Evolutionary conservation across 106 monocot species (phyloP), one percentile per base, ranked within the genome.

Genomic region (Posidonia australis): DNA sequence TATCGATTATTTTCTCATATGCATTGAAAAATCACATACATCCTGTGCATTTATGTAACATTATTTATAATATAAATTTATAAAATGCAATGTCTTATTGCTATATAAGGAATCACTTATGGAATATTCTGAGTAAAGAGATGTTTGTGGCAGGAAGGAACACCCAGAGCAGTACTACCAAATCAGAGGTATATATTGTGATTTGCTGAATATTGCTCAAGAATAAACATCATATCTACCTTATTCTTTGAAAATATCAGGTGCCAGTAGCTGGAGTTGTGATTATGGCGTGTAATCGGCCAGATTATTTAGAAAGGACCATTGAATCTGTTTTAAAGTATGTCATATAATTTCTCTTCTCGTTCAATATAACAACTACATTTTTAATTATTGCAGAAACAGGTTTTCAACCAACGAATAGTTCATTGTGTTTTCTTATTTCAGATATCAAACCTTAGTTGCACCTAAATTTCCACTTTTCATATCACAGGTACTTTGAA

Each of bases 271-370:
- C 96, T 67, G 96, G 90, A 77, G 87, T 87, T 74, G 96, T 98
- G 19, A 51, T 98, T 60, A 98, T 98, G 96, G 90, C 96, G 52
- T 98, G 87, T 78, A 98, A 87, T 85, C 79, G 96, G 4, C 82
- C 82, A 52, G 96, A 98, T 67, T 98, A 98, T 73, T 64, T 98
- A 63, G 72, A 87, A 59, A 87, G 87, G 66, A 98, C 96, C 59
- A 72, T 98, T 60, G 51, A 77, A 51, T 98, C 96, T 52, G 54
- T 98, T 10, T 70, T 98, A 59, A 87, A 90, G 96, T 98, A 85
- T 64, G 78, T 32, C 22, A 47, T 46, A 9, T 13, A 13, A 26
- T 46, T 20, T 25, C 16, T 64, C 46, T 46, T 44, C 24, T 26
- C 42, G 18, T 11, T 47, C 27, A 20, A 26, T 10, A 20, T 72